Evolutionary conservation across 208 protist genomes (phyloP), one percentile per base, ranked within the genome.

Genomic region (Trypanosoma boissoni): DNA sequence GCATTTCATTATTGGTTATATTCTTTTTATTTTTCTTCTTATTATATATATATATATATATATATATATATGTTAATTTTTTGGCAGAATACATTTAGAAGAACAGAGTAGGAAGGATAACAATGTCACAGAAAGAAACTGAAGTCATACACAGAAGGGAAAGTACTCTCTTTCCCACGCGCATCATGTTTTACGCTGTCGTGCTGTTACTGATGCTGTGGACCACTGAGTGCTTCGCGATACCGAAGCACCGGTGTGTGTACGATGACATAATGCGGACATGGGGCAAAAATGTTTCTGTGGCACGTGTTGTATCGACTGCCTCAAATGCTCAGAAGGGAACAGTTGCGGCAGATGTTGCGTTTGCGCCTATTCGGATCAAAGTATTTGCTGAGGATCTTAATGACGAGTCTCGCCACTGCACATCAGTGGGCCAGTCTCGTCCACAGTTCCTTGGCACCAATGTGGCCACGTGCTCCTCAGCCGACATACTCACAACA

Each of bases 321-420:
- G 6, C 34, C 12, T 6, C 34, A 6, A 6, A 39, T 6, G 34
- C 6, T 12, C 6, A 39, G 34, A 39, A 12, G 6, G 12, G 8
- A 39, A 12, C 34, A 16, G 6, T 16, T 39, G 5, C 14, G 34
- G 9, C 59, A 3, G 21, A 24, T 16, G 34, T 28, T 1, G 59
- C 34, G 27, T 58, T 44, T 29, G 62, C 37, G 3, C 49, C 49
- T 0, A 68, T 68, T 45, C 62, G 62, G 20, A 58, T 58, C 16
- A 27, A 24, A n/a, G n/a, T 58, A 24, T 58, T 37, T 41, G 27
- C 53, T 21, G 36, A 58, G 53, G 53, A 58, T 41, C 23, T 58
- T 26, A 27, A 58, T n/a, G 53, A 58, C 32, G 5, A 23, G 3
- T 45, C 34, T 31, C 21, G 29, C 21, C 44, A 58, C 32, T 63